Evolutionary conservation across 805 yeast species (phyloP), one percentile per base, ranked within the genome.

Genomic region (Candida oleophila): DNA sequence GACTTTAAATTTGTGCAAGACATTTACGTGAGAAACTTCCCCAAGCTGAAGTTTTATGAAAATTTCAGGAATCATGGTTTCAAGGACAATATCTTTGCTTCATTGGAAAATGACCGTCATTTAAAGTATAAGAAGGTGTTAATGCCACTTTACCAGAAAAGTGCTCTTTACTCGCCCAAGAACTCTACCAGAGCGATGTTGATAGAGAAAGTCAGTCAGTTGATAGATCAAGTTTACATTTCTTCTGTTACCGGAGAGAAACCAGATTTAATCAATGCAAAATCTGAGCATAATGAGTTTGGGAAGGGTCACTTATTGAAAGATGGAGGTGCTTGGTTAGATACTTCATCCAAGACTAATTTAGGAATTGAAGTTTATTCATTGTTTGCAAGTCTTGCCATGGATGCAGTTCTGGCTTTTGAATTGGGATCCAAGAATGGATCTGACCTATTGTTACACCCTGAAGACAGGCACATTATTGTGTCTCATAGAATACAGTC

Each of bases 331-430:
- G 25, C 43, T n/a, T 71, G 76, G 76, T 62, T 68, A 45, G 59
- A 60, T 36, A 49, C 54, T 14, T n/a, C 39, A 9, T 28, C 52
- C 3, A 49, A 52, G 11, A 20, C 46, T 1, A 64, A 75, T 28
- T 55, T 83, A 35, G 73, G 72, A 12, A 65, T 71, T 35, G 85
- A 85, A 43, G 83, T 80, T 2, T 81, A 80, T 54, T 70, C 78
- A 16, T 59, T 85, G n/a, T 85, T 84, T 69, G 82, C 82, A n/a
- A 66, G 83, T 15, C 68, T 85, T 55, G 90, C 91, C 3, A 78
- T 85, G 81, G 90, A 85, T 55, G 83, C 81, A 3, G 81, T 84
- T 1, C 74, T 83, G 1, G 74, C 76, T 18, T 82, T 83, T 55
- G 80, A 81, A 46, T 71, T 82, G 48, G 91, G 91, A 0, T 51